These are phyloP conservation scores for Neofusicoccum kwambonambiense DNA, from an alignment of 2,329 filamentous ascomycete genomes.

Conservation along the genomic window DNA sequence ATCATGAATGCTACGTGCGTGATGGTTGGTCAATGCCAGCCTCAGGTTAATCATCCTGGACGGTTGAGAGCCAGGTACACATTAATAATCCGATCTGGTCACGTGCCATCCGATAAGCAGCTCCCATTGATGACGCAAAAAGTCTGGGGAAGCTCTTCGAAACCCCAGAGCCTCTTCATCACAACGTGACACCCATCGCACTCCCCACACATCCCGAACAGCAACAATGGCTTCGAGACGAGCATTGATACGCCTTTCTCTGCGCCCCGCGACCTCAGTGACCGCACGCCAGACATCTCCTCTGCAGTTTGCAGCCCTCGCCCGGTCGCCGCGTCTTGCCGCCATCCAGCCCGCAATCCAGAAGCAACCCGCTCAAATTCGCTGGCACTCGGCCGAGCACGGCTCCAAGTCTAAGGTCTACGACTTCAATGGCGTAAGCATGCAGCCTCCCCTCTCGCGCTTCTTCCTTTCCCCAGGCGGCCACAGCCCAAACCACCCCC, in stretches of 20 bases:
- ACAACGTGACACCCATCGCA: background rate
- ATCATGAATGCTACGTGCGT: background rate
- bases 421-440: slow-evolving; percentile 13
- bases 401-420: slow-evolving; percentile 12
- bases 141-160: slow-evolving; percentile 13
- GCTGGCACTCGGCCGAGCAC: slow-evolving; percentile 12
- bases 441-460: background rate
- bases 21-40: background rate
- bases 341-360: background rate
- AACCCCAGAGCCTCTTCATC: background rate
- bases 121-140: slow-evolving; percentile 13
- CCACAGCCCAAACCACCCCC: background rate
- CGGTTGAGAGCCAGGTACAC: background rate
- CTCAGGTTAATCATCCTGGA: background rate
- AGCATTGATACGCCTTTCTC: background rate
- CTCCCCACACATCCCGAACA: background rate
- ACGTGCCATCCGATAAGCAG: background rate
- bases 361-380: background rate
- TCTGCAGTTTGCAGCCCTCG: background rate
- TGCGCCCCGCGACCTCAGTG: background rate
- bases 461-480: background rate
- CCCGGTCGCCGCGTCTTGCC: background rate
- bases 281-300: background rate
- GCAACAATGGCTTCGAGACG: slow-evolving; percentile 4
- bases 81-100: background rate